A percentile compares a stretch with the other conserved stretches of the same genome.
phyloP scores from a whole-genome alignment of 352 stramenopile species.

The Labyrinthula sp. region DNA sequence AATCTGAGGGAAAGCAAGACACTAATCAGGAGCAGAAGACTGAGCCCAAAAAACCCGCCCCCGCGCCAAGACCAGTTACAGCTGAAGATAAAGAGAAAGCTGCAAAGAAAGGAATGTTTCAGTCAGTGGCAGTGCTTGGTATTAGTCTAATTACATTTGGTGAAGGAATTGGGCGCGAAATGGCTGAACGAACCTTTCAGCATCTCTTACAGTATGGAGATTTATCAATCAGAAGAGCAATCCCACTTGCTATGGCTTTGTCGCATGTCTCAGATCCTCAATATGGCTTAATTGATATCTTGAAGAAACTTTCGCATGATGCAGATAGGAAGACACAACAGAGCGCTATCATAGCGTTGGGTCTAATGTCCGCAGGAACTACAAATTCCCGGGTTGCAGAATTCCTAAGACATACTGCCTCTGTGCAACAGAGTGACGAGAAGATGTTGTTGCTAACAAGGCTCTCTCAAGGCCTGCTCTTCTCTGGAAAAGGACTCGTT shows the following conservation, averaged over 20 bases:
- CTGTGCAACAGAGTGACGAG: conserved; percentile 89
- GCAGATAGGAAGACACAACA: conserved; percentile 81
- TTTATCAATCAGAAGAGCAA: conserved; percentile 77
- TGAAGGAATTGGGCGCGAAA: conserved; percentile 85
- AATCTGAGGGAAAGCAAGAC: conserved; percentile 3
- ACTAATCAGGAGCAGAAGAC: background rate
- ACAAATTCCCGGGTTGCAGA: conserved; percentile 96
- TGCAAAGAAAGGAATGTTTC: conserved; percentile 29
- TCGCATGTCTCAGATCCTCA: conserved; percentile 90
- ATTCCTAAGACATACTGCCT: conserved; percentile 75
- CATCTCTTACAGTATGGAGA: conserved; percentile 98
- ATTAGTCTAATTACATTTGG: conserved; percentile 93
- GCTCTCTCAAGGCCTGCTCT: conserved; percentile 90
- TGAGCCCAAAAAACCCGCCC: background rate
- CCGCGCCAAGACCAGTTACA: conserved; percentile 10
- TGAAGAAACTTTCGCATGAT: conserved; percentile 94
- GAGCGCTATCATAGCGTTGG: conserved; percentile 85
- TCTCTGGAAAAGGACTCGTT: conserved; percentile 97
- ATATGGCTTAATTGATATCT: conserved; percentile 81
- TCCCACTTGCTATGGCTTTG: conserved; percentile 83
- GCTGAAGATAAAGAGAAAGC: conserved; percentile 28
- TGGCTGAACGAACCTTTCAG: conserved; percentile 93
- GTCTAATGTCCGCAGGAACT: conserved; percentile 84
- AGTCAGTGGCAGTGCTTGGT: conserved; percentile 77
- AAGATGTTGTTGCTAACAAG: conserved; percentile 92